These are phyloP conservation scores for Dothideomycetidae sp. DNA, from an alignment of 2,329 filamentous ascomycete species.

Conservation along the genomic window DNA sequence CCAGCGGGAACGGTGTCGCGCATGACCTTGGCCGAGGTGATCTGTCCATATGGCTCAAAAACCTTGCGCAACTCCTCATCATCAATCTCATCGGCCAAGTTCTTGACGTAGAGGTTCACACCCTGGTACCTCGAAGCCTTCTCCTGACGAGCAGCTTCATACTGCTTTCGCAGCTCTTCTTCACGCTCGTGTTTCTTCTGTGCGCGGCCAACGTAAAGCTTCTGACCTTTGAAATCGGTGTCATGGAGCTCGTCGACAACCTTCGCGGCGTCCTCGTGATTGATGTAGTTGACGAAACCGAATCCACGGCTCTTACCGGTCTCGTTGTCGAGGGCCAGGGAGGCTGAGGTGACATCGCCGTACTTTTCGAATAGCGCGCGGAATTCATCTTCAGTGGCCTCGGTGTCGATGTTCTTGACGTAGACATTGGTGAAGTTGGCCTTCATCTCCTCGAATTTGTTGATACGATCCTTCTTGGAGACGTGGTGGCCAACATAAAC, in stretches of 20 bases:
- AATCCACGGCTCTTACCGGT: conserved; percentile 91
- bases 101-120: conserved; percentile 99
- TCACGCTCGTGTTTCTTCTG: conserved; percentile 99
- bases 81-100: conserved; percentile 89
- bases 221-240: conserved; percentile 84
- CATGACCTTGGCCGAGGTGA: conserved; percentile 99
- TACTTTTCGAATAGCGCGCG: conserved; percentile 81
- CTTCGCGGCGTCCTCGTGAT: conserved; percentile 70
- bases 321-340: conserved; percentile 88
- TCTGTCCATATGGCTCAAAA: conserved; percentile 81
- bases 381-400: conserved; percentile 88
- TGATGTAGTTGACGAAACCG: conserved; percentile 86
- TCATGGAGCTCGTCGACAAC: conserved; percentile 88
- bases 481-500: conserved; percentile 99
- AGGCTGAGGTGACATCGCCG: conserved; percentile 90
- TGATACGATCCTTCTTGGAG: conserved; percentile 99
- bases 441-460: conserved; percentile 99
- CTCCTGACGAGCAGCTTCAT: conserved; percentile 92
- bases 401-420: conserved; percentile 88
- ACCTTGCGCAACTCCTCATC: conserved; percentile 94
- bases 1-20: conserved; percentile 51
- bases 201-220: conserved; percentile 92
- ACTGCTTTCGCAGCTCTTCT: conserved; percentile 97
- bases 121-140: conserved; percentile 99
- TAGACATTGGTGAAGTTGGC: conserved; percentile 99